Percentiles rank a stretch among this genome's conserved stretches.
These are phyloP conservation scores for Ascochyta clinopodiicola DNA, from an alignment of 2,329 filamentous ascomycete species.

Conservation along the genomic window DNA sequence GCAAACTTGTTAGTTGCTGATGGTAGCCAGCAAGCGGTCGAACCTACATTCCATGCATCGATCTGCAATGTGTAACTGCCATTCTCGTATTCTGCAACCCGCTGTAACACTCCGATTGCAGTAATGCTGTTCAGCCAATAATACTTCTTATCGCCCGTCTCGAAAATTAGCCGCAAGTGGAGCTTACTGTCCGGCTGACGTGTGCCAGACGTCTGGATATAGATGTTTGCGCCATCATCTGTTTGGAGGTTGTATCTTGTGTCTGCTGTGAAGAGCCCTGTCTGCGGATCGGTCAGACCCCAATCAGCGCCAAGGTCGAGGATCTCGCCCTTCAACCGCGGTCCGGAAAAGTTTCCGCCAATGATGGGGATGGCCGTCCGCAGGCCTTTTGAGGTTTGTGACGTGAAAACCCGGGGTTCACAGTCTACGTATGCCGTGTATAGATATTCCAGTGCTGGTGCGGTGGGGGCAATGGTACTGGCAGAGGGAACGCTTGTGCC, in stretches of 20 bases:
- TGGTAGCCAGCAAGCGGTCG: too few species aligned
- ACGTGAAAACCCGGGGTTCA: conserved; percentile 27
- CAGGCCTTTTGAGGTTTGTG: conserved; percentile 31
- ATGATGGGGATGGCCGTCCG: conserved; percentile 39
- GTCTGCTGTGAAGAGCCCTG: conserved; percentile 11
- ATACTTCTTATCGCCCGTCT: conserved; percentile 16
- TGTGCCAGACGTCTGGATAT: conserved; percentile 36
- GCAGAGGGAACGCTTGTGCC: background rate
- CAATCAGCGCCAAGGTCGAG: conserved; percentile 42
- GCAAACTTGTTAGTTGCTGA: background rate
- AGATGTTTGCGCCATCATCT: conserved; percentile 27
- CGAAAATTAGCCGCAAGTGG: conserved; percentile 11
- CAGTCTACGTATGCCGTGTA: conserved; percentile 38
- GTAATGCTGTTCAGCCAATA: conserved; percentile 18
- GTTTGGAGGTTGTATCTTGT: conserved; percentile 23
- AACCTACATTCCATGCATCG: conserved; percentile 23
- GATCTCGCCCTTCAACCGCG: conserved; percentile 27
- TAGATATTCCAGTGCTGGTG: conserved; percentile 33
- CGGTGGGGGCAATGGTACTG: background rate
- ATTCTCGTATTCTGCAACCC: conserved; percentile 9
- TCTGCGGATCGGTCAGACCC: conserved; percentile 17
- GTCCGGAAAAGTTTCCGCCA: conserved; percentile 41
- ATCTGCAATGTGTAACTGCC: conserved; percentile 15
- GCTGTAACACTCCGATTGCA: conserved; percentile 13
- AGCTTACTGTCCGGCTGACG: conserved; percentile 22